Conservation (phyloP, 805 yeast species). For the Yarrowia porcina region DNA sequence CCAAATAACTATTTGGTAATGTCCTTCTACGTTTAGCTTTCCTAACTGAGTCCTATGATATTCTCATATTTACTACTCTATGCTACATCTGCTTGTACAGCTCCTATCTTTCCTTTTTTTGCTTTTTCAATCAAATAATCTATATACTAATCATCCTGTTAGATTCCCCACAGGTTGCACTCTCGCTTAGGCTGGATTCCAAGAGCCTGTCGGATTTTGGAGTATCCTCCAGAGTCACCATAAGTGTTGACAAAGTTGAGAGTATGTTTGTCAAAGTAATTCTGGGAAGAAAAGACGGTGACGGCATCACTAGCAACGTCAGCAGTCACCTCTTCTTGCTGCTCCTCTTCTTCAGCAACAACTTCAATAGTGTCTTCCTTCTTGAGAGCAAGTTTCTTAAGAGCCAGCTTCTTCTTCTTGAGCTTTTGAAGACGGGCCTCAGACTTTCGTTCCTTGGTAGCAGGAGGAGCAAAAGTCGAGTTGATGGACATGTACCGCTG, state of each 20-base stretch:
- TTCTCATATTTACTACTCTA: no score
- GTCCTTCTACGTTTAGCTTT: no score
- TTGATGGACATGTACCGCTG: not conserved
- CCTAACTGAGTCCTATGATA: no score
- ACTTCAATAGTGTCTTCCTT: not conserved
- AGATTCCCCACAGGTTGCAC: slow-evolving; percentile 12
- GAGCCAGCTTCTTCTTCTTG: not conserved
- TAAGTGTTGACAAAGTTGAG: slow-evolving; percentile 17
- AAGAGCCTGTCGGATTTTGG: not conserved
- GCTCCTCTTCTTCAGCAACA: not conserved
- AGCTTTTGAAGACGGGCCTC: not conserved
- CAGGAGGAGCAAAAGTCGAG: not conserved
- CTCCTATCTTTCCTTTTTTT: no score
- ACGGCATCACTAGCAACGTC: not conserved
- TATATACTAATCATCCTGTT: not conserved
- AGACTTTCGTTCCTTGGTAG: not conserved
- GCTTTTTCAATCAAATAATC: not conserved
- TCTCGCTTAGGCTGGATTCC: not conserved
- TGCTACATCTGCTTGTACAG: no score
- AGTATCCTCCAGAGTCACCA: slow-evolving; percentile 15
- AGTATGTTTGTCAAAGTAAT: slow-evolving; percentile 6
- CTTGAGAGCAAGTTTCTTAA: not conserved
- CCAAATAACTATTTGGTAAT: no score
- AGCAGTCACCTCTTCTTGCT: not conserved
- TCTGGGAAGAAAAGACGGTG: not conserved